Percentiles rank a stretch among this genome's conserved stretches.
These are phyloP conservation scores for Acacia confusa DNA, from an alignment of 306 rosid genomes.

Conservation along the genomic window DNA sequence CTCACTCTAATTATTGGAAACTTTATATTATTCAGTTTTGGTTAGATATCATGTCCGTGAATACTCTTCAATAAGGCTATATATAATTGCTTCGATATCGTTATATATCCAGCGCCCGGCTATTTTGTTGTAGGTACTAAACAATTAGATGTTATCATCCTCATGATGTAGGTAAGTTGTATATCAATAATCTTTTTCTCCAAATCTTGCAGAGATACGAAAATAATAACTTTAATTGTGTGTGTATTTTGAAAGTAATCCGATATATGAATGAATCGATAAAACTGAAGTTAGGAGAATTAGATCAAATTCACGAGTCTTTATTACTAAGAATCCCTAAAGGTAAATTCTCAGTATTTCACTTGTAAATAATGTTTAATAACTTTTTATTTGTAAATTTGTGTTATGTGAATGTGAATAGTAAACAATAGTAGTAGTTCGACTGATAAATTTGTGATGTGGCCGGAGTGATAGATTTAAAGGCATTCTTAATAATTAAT, in stretches of 20 bases:
- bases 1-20: conserved; percentile 1
- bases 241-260: background rate
- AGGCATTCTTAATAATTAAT: too few relatives aligned
- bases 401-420: too few relatives aligned
- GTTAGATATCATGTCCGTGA: background rate
- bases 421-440: too few relatives aligned
- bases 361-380: too few relatives aligned
- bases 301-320: too few relatives aligned
- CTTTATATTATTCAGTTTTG: background rate
- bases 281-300: background rate
- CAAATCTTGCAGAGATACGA: background rate
- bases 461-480: too few relatives aligned
- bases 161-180: background rate
- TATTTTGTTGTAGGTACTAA: background rate
- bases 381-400: too few relatives aligned
- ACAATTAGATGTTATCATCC: background rate
- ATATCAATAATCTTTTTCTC: background rate
- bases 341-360: too few relatives aligned
- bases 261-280: background rate
- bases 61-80: background rate
- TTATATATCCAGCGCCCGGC: background rate
- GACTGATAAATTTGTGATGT: too few relatives aligned
- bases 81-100: too few relatives aligned
- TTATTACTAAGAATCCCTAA: too few relatives aligned
- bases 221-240: background rate